phyloP scores from a whole-genome alignment of 495 filamentous ascomycete species.

The Penicillium fimorum region DNA sequence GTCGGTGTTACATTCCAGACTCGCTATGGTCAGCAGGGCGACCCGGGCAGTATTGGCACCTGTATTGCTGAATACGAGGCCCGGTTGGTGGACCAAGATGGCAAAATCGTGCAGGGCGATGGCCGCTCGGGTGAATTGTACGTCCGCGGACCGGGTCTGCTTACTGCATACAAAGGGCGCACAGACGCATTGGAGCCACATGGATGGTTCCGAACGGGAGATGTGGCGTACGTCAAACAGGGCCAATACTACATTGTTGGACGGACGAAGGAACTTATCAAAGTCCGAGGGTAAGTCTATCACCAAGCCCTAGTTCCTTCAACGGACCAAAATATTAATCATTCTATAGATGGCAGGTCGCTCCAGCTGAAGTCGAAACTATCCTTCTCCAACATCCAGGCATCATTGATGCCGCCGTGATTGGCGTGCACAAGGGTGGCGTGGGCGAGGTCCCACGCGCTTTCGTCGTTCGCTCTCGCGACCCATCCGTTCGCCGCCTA shows the following conservation, averaged over 20 bases:
- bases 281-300: slow-evolving; percentile 52
- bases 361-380: slow-evolving; percentile 82
- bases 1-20: slow-evolving; percentile 55
- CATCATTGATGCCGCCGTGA: slow-evolving; percentile 73
- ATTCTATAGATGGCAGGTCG: slow-evolving; percentile 61
- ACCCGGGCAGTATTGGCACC: slow-evolving; percentile 60
- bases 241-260: slow-evolving; percentile 71
- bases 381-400: slow-evolving; percentile 67
- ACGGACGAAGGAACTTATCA: slow-evolving; percentile 74
- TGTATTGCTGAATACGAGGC: slow-evolving; percentile 67
- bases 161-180: slow-evolving; percentile 41
- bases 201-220: slow-evolving; percentile 78
- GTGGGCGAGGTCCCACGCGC: slow-evolving; percentile 70
- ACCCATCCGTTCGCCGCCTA: slow-evolving; percentile 25
- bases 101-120: slow-evolving; percentile 47
- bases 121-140: slow-evolving; percentile 53
- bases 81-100: slow-evolving; percentile 49
- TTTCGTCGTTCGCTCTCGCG: slow-evolving; percentile 61
- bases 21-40: slow-evolving; percentile 39
- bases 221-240: slow-evolving; percentile 62
- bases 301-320: not conserved
- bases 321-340: slow-evolving; percentile 1
- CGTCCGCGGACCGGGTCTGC: slow-evolving; percentile 43
- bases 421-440: slow-evolving; percentile 60
- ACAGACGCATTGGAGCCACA: slow-evolving; percentile 46